Conservation (phyloP, 2,329 filamentous ascomycete species). For the Penicillium expansum region DNA sequence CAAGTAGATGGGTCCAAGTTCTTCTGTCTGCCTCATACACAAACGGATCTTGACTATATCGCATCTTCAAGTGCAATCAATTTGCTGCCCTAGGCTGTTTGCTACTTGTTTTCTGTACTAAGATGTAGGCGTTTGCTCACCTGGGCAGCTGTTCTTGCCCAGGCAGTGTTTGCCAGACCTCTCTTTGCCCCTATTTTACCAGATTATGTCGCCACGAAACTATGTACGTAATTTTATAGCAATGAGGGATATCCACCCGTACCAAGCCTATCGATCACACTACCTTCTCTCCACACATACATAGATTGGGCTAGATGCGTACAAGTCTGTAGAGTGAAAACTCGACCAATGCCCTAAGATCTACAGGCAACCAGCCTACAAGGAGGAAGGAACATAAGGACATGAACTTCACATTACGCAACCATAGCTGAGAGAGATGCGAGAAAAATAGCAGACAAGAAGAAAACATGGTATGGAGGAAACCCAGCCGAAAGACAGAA, state of each 20-base stretch:
- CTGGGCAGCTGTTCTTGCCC: neutral
- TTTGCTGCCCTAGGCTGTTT: neutral
- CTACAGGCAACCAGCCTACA: neutral
- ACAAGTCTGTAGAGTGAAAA: neutral
- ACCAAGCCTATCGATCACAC: too few relatives aligned
- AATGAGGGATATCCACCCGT: neutral
- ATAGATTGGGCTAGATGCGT: neutral
- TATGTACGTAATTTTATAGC: too few relatives aligned
- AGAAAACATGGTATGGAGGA: constrained; percentile 6
- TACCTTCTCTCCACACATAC: too few relatives aligned
- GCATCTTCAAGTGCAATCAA: neutral
- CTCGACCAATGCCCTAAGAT: neutral
- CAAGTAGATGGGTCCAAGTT: neutral
- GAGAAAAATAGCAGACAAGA: neutral
- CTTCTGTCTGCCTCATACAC: neutral
- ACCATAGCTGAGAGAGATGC: constrained; percentile 3
- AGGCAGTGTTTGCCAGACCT: neutral
- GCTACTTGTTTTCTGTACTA: neutral
- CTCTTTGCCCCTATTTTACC: neutral
- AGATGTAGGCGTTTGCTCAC: neutral
- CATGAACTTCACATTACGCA: constrained; percentile 13
- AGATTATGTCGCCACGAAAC: too few relatives aligned
- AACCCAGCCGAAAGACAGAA: neutral
- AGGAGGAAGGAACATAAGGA: constrained; percentile 3
- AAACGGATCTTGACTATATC: neutral